Percentiles rank a stretch among this genome's conserved stretches.
These are phyloP conservation scores for Trichoderma polysporum DNA, from an alignment of 2,329 filamentous ascomycete species.

Conservation along the genomic window DNA sequence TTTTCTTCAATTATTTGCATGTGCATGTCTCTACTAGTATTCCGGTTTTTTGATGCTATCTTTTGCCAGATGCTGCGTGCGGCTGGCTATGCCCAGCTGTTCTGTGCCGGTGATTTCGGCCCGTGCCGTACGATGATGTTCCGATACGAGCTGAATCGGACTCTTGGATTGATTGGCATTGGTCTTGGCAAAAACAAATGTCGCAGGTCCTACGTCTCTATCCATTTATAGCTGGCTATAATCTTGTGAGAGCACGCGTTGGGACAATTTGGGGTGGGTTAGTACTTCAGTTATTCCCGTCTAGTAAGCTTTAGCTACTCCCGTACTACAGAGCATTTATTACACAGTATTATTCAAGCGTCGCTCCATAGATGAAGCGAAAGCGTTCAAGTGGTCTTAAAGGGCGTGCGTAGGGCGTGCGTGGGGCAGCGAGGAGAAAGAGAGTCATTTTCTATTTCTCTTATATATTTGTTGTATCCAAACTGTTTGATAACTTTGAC, in stretches of 20 bases:
- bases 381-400: too few species aligned
- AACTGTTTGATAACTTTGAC: neutral
- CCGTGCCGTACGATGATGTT: conserved; percentile 5
- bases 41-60: neutral
- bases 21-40: neutral
- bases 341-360: neutral
- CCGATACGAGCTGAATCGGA: neutral
- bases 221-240: neutral
- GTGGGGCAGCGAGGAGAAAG: neutral
- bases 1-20: neutral
- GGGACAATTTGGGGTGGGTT: neutral
- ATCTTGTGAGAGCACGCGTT: neutral
- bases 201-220: neutral
- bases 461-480: neutral
- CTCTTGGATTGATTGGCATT: neutral
- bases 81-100: neutral
- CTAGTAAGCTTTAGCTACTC: neutral
- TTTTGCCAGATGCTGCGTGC: neutral
- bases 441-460: neutral
- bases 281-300: neutral
- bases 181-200: neutral
- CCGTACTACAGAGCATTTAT: neutral
- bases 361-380: neutral
- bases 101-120: neutral
- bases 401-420: neutral